phyloP scores from a whole-genome alignment of 176 grass and related monocot species.

The Rhynchospora tenuis region DNA sequence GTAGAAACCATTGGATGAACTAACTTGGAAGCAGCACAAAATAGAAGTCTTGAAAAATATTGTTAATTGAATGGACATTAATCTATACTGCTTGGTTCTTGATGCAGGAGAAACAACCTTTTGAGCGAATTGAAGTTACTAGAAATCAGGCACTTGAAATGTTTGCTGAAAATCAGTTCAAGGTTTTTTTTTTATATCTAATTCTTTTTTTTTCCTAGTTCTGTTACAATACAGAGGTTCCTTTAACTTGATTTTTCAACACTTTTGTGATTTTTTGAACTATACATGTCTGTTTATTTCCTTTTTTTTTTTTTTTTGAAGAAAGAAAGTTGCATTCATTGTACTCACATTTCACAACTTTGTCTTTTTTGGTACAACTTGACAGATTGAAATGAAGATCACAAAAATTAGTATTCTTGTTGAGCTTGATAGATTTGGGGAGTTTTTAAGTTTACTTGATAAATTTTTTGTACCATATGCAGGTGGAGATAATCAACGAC shows the following conservation, averaged over 20 bases:
- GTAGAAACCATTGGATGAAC: background rate
- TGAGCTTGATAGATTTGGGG: background rate
- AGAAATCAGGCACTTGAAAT: slow-evolving; percentile 90
- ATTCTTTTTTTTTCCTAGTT: slow-evolving; percentile 13
- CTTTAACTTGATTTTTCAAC: background rate
- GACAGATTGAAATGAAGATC: background rate
- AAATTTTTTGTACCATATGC: slow-evolving; percentile 23
- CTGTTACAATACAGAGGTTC: background rate
- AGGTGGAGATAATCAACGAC: slow-evolving; percentile 98
- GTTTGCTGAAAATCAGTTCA: slow-evolving; percentile 94
- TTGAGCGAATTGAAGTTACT: slow-evolving; percentile 92
- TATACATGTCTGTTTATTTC: background rate
- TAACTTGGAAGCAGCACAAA: background rate
- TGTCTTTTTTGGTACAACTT: slow-evolving; percentile 1
- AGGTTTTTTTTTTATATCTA: slow-evolving; percentile 35
- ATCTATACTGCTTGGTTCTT: background rate
- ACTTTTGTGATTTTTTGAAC: background rate
- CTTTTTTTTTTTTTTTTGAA: slow-evolving; percentile 8
- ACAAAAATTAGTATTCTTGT: background rate
- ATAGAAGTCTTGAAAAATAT: background rate
- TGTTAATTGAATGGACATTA: background rate
- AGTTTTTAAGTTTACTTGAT: background rate
- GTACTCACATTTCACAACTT: background rate
- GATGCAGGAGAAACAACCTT: slow-evolving; percentile 92
- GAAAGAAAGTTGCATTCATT: background rate